Evolutionary conservation across 768 basidiomycete genomes (phyloP), one percentile per base, ranked within the genome.

Genomic region (Mycena sanguinolenta): DNA sequence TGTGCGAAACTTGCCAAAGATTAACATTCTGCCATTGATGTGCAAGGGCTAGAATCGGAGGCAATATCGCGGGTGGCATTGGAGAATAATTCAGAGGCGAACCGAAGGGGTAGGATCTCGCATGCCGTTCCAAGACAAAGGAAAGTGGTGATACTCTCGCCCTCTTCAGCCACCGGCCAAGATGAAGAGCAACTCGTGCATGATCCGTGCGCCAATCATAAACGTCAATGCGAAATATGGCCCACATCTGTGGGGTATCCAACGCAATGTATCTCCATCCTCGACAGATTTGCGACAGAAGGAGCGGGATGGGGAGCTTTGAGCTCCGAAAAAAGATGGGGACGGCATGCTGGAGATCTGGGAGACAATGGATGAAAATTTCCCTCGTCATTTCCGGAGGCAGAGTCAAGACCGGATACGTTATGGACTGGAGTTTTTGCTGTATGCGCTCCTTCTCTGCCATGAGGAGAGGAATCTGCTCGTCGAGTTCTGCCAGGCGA

Each of bases 261-360:
- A 61, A 21, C 23, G 53, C 66, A 36, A 67, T n/a, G 3, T 39
- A 1, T 36, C 59, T 60, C 66, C 66, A 67, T 6, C 52, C 32
- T 27, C 59, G n/a, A 38, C 66, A 67, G 14, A 61, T 42, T 7
- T 49, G 27, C 8, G 50, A 42, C 28, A 66, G 23, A 19, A 59
- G 12, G 19, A 53, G n/a, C 1, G 65, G 23, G 42, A 42, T 49
- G 23, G 59, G 59, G 32, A 19, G 28, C 28, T 38, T 23, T 4
- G 7, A 21, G 21, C 25, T 10, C 16, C 19, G 8, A 6, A 12
- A 25, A 34, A 57, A 38, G 8, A 57, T 36, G 34, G 34, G 27
- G 10, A 30, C 59, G 10, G 59, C 27, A n/a, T 49, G 17, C 59
- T 12, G n/a, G 9, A 46, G 19, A 2, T 28, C 39, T 5, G 63